These are phyloP conservation scores for Bretschneidera sinensis DNA, from an alignment of 345 rosid species.

Conservation along the genomic window DNA sequence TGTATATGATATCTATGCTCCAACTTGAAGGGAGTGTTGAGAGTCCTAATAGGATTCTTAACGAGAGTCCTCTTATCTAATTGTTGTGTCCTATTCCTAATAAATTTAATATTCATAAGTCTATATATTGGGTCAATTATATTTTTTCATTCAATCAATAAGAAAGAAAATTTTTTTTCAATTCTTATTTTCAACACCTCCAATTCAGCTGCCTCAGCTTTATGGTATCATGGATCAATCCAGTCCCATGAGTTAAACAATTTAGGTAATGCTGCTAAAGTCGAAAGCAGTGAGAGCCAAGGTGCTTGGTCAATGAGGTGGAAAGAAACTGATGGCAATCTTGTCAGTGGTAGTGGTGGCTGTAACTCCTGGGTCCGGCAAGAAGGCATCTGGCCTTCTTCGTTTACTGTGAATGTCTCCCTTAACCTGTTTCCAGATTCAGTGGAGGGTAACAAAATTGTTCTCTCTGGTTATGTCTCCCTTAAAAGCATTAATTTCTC, in stretches of 20 bases:
- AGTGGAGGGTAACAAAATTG: conserved; percentile 18
- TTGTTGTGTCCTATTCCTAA: too few species aligned
- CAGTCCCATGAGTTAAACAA: conserved; percentile 34
- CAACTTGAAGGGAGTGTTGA: too few species aligned
- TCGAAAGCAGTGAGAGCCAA: conserved; percentile 40
- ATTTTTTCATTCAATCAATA: too few species aligned
- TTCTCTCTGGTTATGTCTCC: conserved; percentile 23
- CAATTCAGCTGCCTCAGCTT: conserved; percentile 38
- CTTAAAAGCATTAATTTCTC: neutral
- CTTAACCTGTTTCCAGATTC: conserved; percentile 28
- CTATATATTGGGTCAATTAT: too few species aligned
- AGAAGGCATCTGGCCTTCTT: conserved; percentile 28
- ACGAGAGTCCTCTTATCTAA: too few species aligned
- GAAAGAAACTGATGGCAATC: conserved; percentile 27
- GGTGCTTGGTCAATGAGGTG: conserved; percentile 34
- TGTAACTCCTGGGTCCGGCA: conserved; percentile 24
- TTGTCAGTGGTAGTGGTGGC: conserved; percentile 14
- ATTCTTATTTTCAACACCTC: too few species aligned
- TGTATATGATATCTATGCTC: too few species aligned
- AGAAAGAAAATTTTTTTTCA: too few species aligned
- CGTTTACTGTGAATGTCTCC: conserved; percentile 26
- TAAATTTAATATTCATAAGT: too few species aligned
- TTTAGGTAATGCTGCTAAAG: conserved; percentile 30
- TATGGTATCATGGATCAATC: conserved; percentile 44
- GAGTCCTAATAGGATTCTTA: too few species aligned